phyloP scores from a whole-genome alignment of 495 filamentous ascomycete species.

The Podospora comata region DNA sequence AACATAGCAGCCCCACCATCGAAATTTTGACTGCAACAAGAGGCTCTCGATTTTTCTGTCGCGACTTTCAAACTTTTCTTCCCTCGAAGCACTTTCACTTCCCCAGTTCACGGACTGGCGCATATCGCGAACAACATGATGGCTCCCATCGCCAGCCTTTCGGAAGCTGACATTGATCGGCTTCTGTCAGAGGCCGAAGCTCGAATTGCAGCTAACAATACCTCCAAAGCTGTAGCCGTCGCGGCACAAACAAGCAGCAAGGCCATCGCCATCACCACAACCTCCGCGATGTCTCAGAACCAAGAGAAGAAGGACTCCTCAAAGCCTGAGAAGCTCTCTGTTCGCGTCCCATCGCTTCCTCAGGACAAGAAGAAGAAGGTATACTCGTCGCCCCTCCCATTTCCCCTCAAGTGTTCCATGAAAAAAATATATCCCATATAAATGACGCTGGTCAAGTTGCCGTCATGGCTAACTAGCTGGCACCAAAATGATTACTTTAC shows the following conservation, averaged over 20 bases:
- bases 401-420: constrained; percentile 23
- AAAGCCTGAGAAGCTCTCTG: constrained; percentile 36
- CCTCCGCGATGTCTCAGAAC: constrained; percentile 7
- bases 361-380: constrained; percentile 39
- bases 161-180: constrained; percentile 33
- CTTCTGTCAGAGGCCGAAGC: constrained; percentile 34
- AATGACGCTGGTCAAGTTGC: constrained; percentile 46
- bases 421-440: constrained; percentile 40
- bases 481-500: constrained; percentile 62
- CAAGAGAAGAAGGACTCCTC: not conserved
- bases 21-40: not conserved
- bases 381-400: constrained; percentile 15
- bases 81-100: constrained; percentile 7
- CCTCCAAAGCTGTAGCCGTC: constrained; percentile 15
- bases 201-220: constrained; percentile 28
- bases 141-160: constrained; percentile 25
- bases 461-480: constrained; percentile 43
- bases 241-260: constrained; percentile 11
- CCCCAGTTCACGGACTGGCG: constrained; percentile 2
- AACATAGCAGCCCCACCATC: not conserved
- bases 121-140: not conserved
- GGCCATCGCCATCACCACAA: constrained; percentile 8
- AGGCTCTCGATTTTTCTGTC: constrained; percentile 6
- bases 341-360: constrained; percentile 41
- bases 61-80: not conserved